Conservation (phyloP, 2,329 filamentous ascomycete species). For the Sporothrix variecibatus region DNA sequence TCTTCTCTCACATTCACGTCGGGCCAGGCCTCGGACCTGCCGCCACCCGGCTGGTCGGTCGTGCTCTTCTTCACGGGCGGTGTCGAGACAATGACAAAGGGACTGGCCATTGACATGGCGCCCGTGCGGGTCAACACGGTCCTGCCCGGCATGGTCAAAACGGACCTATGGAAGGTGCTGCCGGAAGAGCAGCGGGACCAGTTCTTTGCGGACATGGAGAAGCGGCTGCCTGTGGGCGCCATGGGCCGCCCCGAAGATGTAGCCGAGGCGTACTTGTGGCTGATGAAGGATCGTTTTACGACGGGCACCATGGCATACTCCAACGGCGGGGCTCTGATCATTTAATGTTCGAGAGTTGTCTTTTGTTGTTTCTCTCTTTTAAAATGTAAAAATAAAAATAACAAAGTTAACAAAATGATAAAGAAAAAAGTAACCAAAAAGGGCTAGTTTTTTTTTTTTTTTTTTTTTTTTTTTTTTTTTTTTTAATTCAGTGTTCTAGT, state of each 20-base stretch:
- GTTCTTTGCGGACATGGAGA: constrained; percentile 31
- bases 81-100: constrained; percentile 54
- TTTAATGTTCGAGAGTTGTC: background rate
- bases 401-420: too few relatives aligned
- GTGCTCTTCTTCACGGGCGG: constrained; percentile 52
- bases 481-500: too few relatives aligned
- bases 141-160: constrained; percentile 55
- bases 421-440: too few relatives aligned
- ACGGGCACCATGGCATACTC: constrained; percentile 34
- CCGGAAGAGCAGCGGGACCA: constrained; percentile 32
- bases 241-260: constrained; percentile 35
- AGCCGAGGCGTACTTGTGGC: constrained; percentile 37
- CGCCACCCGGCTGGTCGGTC: constrained; percentile 53
- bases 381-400: background rate
- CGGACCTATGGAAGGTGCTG: constrained; percentile 44
- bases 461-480: too few relatives aligned
- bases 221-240: constrained; percentile 30
- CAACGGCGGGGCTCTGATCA: constrained; percentile 20
- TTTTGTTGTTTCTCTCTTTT: background rate
- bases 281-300: constrained; percentile 36
- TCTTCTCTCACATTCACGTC: constrained; percentile 58
- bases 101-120: constrained; percentile 62
- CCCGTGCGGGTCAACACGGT: constrained; percentile 66
- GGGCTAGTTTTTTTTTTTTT: too few relatives aligned
- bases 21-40: constrained; percentile 53